phyloP scores from a whole-genome alignment of 2,329 filamentous ascomycete species.

The Lecanicillium sp. region DNA sequence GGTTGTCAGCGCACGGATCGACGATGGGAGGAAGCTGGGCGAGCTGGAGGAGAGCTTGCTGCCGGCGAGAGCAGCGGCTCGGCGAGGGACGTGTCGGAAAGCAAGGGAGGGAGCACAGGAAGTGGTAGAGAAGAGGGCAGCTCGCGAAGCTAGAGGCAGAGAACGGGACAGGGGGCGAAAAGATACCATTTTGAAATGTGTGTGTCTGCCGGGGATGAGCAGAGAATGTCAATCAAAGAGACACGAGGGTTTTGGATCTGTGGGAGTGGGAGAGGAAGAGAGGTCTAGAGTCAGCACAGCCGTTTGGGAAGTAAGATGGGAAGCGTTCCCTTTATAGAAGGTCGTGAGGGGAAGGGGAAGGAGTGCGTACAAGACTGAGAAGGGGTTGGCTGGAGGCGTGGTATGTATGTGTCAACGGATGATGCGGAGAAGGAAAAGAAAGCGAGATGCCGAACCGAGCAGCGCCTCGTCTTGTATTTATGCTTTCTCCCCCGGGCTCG shows the following conservation, averaged over 20 bases:
- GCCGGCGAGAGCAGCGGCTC: conserved; percentile 16
- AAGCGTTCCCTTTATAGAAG: conserved; percentile 5
- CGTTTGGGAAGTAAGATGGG: neutral
- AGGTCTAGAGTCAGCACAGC: no score
- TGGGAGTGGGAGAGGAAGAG: no score
- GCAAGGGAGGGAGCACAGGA: conserved; percentile 13
- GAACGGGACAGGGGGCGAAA: conserved; percentile 19
- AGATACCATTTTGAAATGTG: conserved; percentile 21
- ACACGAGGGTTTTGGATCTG: neutral
- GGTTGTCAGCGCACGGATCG: conserved; percentile 51
- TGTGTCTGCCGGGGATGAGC: neutral
- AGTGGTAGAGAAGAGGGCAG: conserved; percentile 17
- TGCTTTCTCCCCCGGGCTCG: no score
- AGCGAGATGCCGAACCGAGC: no score
- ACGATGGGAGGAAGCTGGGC: conserved; percentile 27
- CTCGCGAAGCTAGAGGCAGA: conserved; percentile 17
- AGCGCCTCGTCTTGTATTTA: no score
- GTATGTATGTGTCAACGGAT: conserved; percentile 6
- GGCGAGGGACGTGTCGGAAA: conserved; percentile 11
- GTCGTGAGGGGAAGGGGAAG: neutral
- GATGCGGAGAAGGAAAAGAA: conserved; percentile 2
- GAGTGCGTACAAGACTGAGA: neutral
- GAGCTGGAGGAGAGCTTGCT: conserved; percentile 30
- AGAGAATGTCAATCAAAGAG: neutral
- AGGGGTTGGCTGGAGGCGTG: neutral